Base-by-base conservation (phyloP, 139 green algal genomes). In the Haematococcus sp. region DNA sequence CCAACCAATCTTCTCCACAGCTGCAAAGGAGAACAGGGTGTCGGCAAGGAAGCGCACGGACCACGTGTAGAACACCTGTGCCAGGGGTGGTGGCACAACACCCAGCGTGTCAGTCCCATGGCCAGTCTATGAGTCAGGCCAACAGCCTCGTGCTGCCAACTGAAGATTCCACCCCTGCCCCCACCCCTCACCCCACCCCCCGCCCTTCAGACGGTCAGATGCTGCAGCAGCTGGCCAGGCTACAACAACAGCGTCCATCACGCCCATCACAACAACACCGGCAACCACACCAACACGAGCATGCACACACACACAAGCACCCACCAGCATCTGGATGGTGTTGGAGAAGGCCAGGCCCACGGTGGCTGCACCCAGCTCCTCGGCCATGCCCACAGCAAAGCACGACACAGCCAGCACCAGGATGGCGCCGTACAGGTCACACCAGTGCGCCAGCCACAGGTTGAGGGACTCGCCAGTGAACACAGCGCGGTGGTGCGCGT, bases 381-480 rank as follows among this genome's bases (percentile, higher is more conserved):
- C 60, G 13, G 63, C 54, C 32, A 81, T 35, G 23, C 56, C 76
- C 31, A 91, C 85, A 40, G 77, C 81, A 32, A 91, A 78, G 56
- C 77, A 70, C 59, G 76, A 83, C 16, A 83, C 85, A 2, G 83
- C 83, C 17, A 89, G 64, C 31, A 91, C 75, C 78, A 91, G 75
- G 68, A 84, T 64, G 20, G 86, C 83, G 27, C 86, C 86, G 71
- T 82, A 88, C 61, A 91, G 79, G 74, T 91, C 86, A 63, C 86
- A 90, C 81, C 81, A 86, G 78, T 89, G 89, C 34, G 86, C 82
- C 30, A 91, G 78, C 83, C 83, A 91, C 34, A 91, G 71, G 86
- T 91, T 83, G 77, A 77, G n/a, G 23, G n/a, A 65, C 76, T 91
- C 86, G 0, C 78, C 83, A 64, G 83, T 85, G 69, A 91, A 91